Evolutionary conservation across 306 rosid genomes (phyloP), one percentile per base, ranked within the genome.

Genomic region (Sophora flavescens): DNA sequence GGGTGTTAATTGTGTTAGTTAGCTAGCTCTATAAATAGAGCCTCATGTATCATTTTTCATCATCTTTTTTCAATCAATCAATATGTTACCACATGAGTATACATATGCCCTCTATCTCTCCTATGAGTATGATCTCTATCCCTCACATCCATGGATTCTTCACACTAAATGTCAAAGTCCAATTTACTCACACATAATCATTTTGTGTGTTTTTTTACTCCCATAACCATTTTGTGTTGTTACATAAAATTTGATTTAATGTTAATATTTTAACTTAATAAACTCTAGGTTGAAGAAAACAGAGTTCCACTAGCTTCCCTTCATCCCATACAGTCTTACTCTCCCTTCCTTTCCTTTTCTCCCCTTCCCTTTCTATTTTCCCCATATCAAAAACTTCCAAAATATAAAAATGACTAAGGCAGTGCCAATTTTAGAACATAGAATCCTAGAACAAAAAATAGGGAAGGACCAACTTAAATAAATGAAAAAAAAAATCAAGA

Each of bases 391-490:
- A 67, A 26, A 6, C 36, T 45, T 18, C 10, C 39, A 44, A 13
- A 33, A 33, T 26, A 44, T 26, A 45, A 45, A 56, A 30, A 58
- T 18, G 72, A 1, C 12, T 30, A 2, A n/a, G 44, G 6, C n/a
- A 56, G 30, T 22, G 62, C 11, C 3, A 66, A 1, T 54, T 22
- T 57, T 28, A 26, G 63, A 13, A 41, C 9, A 12, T 53, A 39
- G n/a, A 28, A 5, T 28, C 48, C 28, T 72, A 6, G 28, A 17
- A 48, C 59, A 41, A 8, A 78, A 69, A 78, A 48, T 47, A 42
- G 28, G 51, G 64, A 39, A 11, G n/a, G 38, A 58, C 8, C 17
- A 18, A 38, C 62, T 14, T 4, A 35, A 41, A 39, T 30, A 30
- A 30, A 30, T 30, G 22, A 22, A 22, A 22, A 22, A 22, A 22